Base-by-base conservation (phyloP, 2,329 filamentous ascomycete species). In the Fusarium lateritium region DNA sequence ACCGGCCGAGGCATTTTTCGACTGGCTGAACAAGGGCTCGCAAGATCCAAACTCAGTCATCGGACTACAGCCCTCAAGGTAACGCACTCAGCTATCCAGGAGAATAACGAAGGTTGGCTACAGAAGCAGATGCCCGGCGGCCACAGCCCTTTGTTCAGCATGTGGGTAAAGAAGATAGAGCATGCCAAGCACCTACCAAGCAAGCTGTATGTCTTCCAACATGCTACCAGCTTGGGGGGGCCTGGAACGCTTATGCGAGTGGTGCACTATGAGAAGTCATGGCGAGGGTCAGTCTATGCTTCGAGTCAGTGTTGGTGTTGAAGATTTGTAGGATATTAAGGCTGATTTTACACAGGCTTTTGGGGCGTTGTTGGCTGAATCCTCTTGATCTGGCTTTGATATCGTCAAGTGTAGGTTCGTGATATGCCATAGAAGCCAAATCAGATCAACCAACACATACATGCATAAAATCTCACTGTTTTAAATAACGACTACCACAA, bases 91-190 rank as follows among this genome's bases (percentile, higher is more conserved):
- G 97, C 2, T 55, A 83, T 97, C 15, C 83, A 85, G 67, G 94
- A 98, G 79, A 94, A 87, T 58, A 83, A 81, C 39, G 84, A 83
- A 45, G 26, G 26, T 28, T 99, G 94, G 94, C 79, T 98, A 76
- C 80, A 84, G 73, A 85, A 86, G 79, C 95, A 98, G 84, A 98
- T 99, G 96, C 94, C 94, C 2, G 87, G 88, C 67, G 96, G 96
- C 0, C 97, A 90, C 78, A 94, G 94, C 0, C 92, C 96, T 2
- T 95, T 98, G 7, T 98, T 98, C 76, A 86, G 91, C 6, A 84
- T 98, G 31, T 84, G 85, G 62, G 85, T 92, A 82, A 87, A 87
- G 74, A 82, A 85, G 2, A 83, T 86, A 64, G 81, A 83, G 2
- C 76, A 86, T 49, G 94, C 96, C 7, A 87, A 85, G 69, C 79